Conservation (phyloP, 805 yeast species). For the Metschnikowia koreensis region DNA sequence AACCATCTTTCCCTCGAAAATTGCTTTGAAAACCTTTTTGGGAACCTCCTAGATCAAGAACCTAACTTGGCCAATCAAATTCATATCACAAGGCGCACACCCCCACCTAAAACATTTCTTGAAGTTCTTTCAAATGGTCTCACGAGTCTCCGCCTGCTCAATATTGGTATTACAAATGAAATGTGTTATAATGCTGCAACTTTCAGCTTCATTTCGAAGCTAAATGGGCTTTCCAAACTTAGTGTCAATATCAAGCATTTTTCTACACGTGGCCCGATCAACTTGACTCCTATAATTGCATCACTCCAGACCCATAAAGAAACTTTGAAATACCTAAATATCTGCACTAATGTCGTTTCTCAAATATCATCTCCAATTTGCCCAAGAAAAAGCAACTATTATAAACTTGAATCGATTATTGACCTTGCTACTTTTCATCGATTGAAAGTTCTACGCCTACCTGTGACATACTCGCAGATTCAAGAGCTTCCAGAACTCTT, state of each 20-base stretch:
- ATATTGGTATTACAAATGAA: constrained; percentile 14
- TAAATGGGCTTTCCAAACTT: constrained; percentile 6
- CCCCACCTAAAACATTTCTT: constrained; percentile 14
- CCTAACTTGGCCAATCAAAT: constrained; percentile 1
- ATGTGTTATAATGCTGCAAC: constrained; percentile 13
- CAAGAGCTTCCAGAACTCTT: constrained; percentile 5
- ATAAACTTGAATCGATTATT: constrained; percentile 7
- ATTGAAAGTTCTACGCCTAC: constrained; percentile 11
- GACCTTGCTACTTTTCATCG: constrained; percentile 7
- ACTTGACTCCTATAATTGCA: constrained; percentile 12
- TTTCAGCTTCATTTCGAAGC: constrained; percentile 5
- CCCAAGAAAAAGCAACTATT: constrained; percentile 8
- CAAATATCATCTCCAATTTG: constrained; percentile 5
- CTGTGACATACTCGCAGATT: constrained; percentile 12
- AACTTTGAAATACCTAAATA: constrained; percentile 11
- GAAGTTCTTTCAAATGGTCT: constrained; percentile 8
- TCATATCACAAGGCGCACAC: constrained; percentile 11
- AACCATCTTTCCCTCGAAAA: constrained; percentile 12
- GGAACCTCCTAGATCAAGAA: constrained; percentile 5
- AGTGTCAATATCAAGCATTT: constrained; percentile 13
- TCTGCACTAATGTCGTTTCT: constrained; percentile 15
- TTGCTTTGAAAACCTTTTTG: constrained; percentile 12
- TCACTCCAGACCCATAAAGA: constrained; percentile 12
- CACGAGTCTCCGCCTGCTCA: constrained; percentile 10
- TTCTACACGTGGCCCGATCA: constrained; percentile 4